Evolutionary conservation across 768 basidiomycete genomes (phyloP), one percentile per base, ranked within the genome.

Genomic region (Xerocomus potaroensis): DNA sequence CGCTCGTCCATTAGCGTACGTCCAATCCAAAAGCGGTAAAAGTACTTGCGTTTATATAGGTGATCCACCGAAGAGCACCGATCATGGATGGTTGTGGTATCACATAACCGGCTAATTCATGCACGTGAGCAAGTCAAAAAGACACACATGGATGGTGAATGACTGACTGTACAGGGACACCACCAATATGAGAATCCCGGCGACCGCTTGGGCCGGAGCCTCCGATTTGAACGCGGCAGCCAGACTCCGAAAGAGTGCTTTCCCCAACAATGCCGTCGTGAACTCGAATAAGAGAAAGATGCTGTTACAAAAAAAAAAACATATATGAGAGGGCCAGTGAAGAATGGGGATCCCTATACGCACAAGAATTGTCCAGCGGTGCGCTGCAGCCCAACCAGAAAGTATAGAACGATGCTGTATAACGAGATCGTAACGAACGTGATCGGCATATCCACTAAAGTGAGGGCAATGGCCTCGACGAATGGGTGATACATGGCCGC

Each of bases 211-310:
- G 7, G 84, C 83, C 0, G 80, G 75, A 1, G 83, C 79, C 43
- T 79, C 76, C 8, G 72, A 69, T 36, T 72, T 71, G 58, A 84
- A 81, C 5, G 72, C 71, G 0, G 85, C 80, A 1, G 83, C 81
- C 10, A 87, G 56, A 0, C 72, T 71, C 22, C 89, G 75, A 75
- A 91, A 94, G 73, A 83, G 82, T 0, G 79, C 81, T 62, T 83
- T 84, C 78, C 91, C 84, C 8, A 81, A 66, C 19, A 89, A 43
- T 27, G 81, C 74, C 48, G 81, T 75, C 3, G 72, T 63, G 42
- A 80, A 72, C n/a, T 80, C 55, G 49, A 82, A 77, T 18, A 89
- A 59, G 59, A 77, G 74, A 61, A 75, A 81, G 19, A 72, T 77
- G 59, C 84, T 85, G 11, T 33, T 9, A 26, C 1, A 16, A 5